Base-by-base conservation (phyloP, 352 stramenopile species). In the Peronospora belbahrii region DNA sequence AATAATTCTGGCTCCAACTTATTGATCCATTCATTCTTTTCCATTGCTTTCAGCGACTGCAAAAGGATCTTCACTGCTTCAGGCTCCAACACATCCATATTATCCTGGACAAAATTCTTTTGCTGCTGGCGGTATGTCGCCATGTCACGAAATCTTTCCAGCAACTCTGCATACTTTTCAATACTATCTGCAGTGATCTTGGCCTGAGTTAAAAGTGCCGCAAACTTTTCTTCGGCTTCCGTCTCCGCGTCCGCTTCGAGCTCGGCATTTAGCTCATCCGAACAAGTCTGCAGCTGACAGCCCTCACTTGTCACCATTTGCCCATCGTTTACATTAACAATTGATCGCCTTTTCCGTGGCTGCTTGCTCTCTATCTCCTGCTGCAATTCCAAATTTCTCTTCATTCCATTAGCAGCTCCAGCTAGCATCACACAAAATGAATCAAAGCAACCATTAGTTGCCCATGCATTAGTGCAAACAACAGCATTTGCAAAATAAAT, bases 21-120 rank as follows among this genome's bases (percentile, higher is more conserved):
- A 11, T 45, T 46, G 28, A 92, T 78, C 36, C 86, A 59, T 2
- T 58, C 47, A 14, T 65, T 74, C 48, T 87, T 88, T 36, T 74
- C 49, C 67, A 90, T 77, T 14, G 78, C 45, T 58, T 86, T 83
- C 10, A 91, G 45, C 7, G 62, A 66, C 34, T 88, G 77, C 15
- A 82, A 33, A 35, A 94, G 50, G 8, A 67, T 57, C 46, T 86
- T 85, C 22, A 85, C 58, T 32, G 89, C 78, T 8, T 65, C 36
- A 0, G 48, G 5, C 11, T 59, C 51, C 22, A 87, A 76, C 14
- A 90, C 41, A 43, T 83, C 65, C 40, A 66, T 31, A 1, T 42
- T 39, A 19, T 71, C 52, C 10, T 23, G 31, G 22, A 73, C 59
- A 30, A 71, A 64, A 13, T 17, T 33, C 2, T 62, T 51, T 13